Evolutionary conservation across 1,284 basidiomycete species (phyloP), one percentile per base, ranked within the genome.

Genomic region (Leccinum subfulvum): DNA sequence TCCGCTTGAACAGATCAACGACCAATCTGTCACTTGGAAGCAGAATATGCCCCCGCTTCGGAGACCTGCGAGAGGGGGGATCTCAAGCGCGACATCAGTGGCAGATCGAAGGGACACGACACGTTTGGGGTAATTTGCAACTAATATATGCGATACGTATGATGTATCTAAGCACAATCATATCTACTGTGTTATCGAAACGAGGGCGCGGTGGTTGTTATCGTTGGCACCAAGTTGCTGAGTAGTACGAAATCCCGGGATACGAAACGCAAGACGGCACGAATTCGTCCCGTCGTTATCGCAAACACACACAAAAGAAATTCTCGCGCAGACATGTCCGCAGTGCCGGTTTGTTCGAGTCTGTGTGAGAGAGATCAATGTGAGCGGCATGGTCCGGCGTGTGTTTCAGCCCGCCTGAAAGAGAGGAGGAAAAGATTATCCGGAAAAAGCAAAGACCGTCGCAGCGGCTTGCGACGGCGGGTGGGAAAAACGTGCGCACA

Each of bases 71-170:
- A 26, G 55, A 56, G 23, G 35, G 37, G 39, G 56, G 56, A 28
- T 26, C 35, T 39, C 56, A 23, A 51, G 21, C 49, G 49, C 49
- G 21, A 51, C 21, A 23, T 23, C 35, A 37, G 49, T 51, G 49
- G 49, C 49, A 51, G 49, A 23, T 51, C 44, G 44, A 49, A 49
- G 44, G 44, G 44, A 49, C 44, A 51, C 47, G 49, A 51, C 49
- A 23, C 21, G 47, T 65, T 65, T 63, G 64, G 64, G 64, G 64
- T 66, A 65, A 65, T 63, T 65, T 63, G 64, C 44, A 66, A 65
- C 49, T 5, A 49, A 51, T 49, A 21, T 49, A 21, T 13, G 18
- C 47, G 47, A 49, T 21, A 49, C n/a, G n/a, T n/a, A 44, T 21
- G 47, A 47, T 47, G 44, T 47, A 47, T 41, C 39, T 33, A 33